A percentile compares a stretch with the other conserved stretches of the same genome.
phyloP scores from a whole-genome alignment of 2,329 filamentous ascomycete species.

The Aspergillus sp. region DNA sequence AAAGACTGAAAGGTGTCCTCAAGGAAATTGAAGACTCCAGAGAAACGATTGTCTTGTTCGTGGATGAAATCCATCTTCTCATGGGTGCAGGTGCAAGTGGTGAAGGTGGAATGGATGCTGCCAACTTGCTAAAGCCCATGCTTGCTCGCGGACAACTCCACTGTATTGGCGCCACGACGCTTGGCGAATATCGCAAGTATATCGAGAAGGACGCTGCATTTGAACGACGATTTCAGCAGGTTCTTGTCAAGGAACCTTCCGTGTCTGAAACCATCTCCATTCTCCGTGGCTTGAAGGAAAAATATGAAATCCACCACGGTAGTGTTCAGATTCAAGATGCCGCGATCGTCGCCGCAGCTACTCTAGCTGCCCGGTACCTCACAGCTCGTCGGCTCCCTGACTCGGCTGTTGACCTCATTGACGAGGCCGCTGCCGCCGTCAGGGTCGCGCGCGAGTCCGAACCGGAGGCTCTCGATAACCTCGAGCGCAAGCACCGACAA shows the following conservation, averaged over 20 bases:
- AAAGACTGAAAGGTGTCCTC: conserved; percentile 97
- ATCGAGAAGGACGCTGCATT: conserved; percentile 99
- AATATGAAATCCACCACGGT: conserved; percentile 96
- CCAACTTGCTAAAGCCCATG: conserved; percentile 97
- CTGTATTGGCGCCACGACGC: conserved; percentile 95
- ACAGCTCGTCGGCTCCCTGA: conserved; percentile 89
- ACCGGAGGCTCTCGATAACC: conserved; percentile 89
- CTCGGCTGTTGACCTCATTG: conserved; percentile 93
- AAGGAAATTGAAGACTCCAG: conserved; percentile 95
- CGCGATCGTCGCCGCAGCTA: conserved; percentile 89
- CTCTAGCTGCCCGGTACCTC: conserved; percentile 87
- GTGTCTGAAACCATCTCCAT: conserved; percentile 93
- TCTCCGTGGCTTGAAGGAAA: conserved; percentile 95
- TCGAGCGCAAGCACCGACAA: conserved; percentile 86
- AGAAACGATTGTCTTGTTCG: conserved; percentile 96
- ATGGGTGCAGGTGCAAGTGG: conserved; percentile 96
- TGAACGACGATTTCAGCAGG: conserved; percentile 97
- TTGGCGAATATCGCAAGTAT: conserved; percentile 96
- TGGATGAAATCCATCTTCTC: conserved; percentile 96
- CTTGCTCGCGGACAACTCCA: conserved; percentile 93
- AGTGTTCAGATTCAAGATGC: conserved; percentile 88
- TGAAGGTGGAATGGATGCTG: conserved; percentile 97
- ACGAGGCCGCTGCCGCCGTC: conserved; percentile 96
- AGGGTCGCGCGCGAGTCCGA: conserved; percentile 94
- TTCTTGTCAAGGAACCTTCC: conserved; percentile 90